Evolutionary conservation across 2,329 filamentous ascomycete genomes (phyloP).

Genomic region (Pseudopithomyces chartarum): DNA sequence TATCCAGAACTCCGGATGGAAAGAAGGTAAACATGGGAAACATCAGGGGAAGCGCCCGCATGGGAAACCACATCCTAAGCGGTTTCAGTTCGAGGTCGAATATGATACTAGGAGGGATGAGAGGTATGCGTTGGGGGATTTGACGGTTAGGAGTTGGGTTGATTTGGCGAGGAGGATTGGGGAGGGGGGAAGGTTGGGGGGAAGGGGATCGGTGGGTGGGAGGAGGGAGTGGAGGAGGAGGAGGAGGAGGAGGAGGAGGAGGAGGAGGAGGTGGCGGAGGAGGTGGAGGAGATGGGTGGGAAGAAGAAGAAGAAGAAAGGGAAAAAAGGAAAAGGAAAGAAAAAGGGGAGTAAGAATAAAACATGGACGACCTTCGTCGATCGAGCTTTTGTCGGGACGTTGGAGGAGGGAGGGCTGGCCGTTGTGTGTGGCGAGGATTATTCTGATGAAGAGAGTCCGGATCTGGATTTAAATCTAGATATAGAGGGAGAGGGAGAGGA

Average conservation of each 20-base stretch:
- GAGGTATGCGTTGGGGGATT: constrained; percentile 74
- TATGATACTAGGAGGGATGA: constrained; percentile 83
- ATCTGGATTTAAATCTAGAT: constrained; percentile 23
- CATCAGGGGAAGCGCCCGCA: constrained; percentile 54
- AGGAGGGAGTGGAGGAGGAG: background rate
- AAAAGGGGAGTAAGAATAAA: constrained; percentile 60
- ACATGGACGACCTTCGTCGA: constrained; percentile 78
- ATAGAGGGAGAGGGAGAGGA: constrained; percentile 3
- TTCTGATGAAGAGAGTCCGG: background rate
- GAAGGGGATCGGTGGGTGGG: background rate
- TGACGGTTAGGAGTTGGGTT: constrained; percentile 83
- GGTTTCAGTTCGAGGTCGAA: constrained; percentile 79
- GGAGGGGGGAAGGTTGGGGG: background rate
- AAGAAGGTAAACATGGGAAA: constrained; percentile 68
- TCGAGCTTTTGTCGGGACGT: constrained; percentile 79
- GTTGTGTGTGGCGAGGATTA: constrained; percentile 22
- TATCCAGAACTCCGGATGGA: constrained; percentile 57
- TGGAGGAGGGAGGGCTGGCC: constrained; percentile 68
- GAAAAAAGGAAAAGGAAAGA: constrained; percentile 14
- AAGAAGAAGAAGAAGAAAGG: background rate
- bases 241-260: constrained; percentile 1
- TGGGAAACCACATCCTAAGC: constrained; percentile 61
- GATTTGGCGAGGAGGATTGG: constrained; percentile 76
- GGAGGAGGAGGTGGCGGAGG: background rate
- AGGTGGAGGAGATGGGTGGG: background rate